phyloP scores from a whole-genome alignment of 2,329 filamentous ascomycete species.

The Achaetomium macrosporum region DNA sequence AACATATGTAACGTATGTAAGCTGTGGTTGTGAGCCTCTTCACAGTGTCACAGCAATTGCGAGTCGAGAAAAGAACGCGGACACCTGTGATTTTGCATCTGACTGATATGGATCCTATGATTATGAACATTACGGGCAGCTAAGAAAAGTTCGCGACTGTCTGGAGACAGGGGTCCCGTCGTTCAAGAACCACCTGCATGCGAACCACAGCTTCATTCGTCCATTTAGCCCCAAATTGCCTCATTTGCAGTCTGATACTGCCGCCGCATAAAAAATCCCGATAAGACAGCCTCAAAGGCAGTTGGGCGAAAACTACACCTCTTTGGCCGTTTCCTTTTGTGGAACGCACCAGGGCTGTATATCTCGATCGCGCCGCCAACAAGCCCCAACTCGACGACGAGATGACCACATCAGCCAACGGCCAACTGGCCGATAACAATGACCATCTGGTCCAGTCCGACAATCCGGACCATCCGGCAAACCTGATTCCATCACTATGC shows the following conservation, averaged over 20 bases:
- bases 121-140: too few species aligned
- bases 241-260: conserved; percentile 21
- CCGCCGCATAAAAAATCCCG: conserved; percentile 12
- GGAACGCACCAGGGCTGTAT: too few species aligned
- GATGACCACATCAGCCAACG: conserved; percentile 17
- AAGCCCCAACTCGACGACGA: background rate
- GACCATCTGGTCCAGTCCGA: conserved; percentile 55
- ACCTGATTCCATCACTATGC: conserved; percentile 89
- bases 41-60: too few species aligned
- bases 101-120: too few species aligned
- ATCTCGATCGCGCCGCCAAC: background rate
- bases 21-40: too few species aligned
- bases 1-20: too few species aligned
- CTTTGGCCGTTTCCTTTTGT: too few species aligned
- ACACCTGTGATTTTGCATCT: too few species aligned
- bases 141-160: background rate
- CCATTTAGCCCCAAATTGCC: conserved; percentile 27
- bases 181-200: conserved; percentile 10
- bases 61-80: too few species aligned
- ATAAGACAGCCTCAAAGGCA: conserved; percentile 1
- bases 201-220: conserved; percentile 15
- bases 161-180: conserved; percentile 6
- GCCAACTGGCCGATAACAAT: conserved; percentile 28
- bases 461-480: conserved; percentile 84
- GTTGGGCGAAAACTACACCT: too few species aligned